A percentile compares a stretch with the other conserved stretches of the same genome.
phyloP scores from a whole-genome alignment of 164 flowering plant genomes.

The Paratinospora sagittata region DNA sequence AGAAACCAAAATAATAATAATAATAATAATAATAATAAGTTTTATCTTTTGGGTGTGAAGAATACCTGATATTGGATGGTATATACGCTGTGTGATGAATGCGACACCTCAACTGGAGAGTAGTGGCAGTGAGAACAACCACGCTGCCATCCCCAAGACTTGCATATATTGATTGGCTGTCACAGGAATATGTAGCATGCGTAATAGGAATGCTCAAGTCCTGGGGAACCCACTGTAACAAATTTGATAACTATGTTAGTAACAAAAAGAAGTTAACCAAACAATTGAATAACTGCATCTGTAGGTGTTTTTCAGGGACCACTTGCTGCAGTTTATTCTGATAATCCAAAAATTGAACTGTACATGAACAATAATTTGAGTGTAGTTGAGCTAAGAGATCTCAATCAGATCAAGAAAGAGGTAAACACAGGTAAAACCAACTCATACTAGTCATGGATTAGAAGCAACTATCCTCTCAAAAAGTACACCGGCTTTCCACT shows the following conservation, averaged over 20 bases:
- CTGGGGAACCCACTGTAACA: constrained; percentile 57
- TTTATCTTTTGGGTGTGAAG: background rate
- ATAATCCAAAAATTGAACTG: too few relatives aligned
- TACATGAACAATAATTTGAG: too few relatives aligned
- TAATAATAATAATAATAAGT: background rate
- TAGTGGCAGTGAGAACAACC: constrained; percentile 51
- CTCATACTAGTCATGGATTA: background rate
- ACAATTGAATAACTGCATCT: background rate
- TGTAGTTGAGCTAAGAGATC: background rate
- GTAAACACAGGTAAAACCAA: background rate
- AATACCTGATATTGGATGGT: constrained; percentile 56
- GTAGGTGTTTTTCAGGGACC: background rate
- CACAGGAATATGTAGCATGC: constrained; percentile 87
- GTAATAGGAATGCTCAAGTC: constrained; percentile 69
- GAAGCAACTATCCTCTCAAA: background rate
- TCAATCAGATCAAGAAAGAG: background rate
- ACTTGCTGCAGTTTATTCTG: background rate
- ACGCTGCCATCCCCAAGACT: constrained; percentile 80
- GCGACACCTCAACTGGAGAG: constrained; percentile 65
- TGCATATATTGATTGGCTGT: constrained; percentile 76
- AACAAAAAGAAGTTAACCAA: background rate
- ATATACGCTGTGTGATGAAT: constrained; percentile 63
- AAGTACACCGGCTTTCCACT: background rate
- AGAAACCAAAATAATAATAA: too few relatives aligned
- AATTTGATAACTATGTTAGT: background rate